A percentile compares a stretch with the other conserved stretches of the same genome.
These are phyloP conservation scores for Glarea lozoyensis DNA, from an alignment of 495 filamentous ascomycete genomes.

Conservation along the genomic window DNA sequence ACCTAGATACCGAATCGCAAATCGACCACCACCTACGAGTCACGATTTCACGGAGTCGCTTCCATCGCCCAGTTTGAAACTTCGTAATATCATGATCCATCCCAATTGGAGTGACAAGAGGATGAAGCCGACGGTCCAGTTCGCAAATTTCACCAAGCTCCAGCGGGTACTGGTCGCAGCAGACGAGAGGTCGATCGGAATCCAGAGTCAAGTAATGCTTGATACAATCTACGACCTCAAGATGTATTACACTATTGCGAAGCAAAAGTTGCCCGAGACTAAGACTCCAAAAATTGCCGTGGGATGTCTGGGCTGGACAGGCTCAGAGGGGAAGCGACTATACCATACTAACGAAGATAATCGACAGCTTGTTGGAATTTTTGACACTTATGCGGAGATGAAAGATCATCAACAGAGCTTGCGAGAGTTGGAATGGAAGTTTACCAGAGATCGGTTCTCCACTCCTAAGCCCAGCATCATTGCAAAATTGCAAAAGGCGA, in stretches of 20 bases:
- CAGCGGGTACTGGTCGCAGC: constrained; percentile 12
- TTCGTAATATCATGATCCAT: constrained; percentile 18
- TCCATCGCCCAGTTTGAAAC: constrained; percentile 2
- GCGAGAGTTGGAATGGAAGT: constrained; percentile 11
- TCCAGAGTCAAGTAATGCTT: constrained; percentile 12
- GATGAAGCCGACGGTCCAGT: constrained; percentile 4
- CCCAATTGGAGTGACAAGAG: constrained; percentile 14
- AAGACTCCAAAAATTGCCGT: constrained; percentile 12
- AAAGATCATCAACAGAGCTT: constrained; percentile 6
- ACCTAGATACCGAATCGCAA: neutral
- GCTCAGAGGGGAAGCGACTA: constrained; percentile 5
- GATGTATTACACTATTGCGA: constrained; percentile 6
- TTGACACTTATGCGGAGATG: constrained; percentile 11
- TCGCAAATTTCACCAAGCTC: constrained; percentile 2
- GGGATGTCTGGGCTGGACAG: constrained; percentile 17
- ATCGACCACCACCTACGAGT: neutral
- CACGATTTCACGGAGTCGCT: constrained; percentile 11
- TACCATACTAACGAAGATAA: constrained; percentile 11
- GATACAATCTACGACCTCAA: constrained; percentile 13
- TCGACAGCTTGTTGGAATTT: constrained; percentile 11
- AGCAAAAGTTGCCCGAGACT: neutral
- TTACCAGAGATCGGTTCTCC: constrained; percentile 5
- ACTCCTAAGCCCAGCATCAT: constrained; percentile 4
- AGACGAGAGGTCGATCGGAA: constrained; percentile 17
- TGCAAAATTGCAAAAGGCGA: constrained; percentile 5